Evolutionary conservation across 1,284 basidiomycete genomes (phyloP).

Genomic region (Marasmius sp.): DNA sequence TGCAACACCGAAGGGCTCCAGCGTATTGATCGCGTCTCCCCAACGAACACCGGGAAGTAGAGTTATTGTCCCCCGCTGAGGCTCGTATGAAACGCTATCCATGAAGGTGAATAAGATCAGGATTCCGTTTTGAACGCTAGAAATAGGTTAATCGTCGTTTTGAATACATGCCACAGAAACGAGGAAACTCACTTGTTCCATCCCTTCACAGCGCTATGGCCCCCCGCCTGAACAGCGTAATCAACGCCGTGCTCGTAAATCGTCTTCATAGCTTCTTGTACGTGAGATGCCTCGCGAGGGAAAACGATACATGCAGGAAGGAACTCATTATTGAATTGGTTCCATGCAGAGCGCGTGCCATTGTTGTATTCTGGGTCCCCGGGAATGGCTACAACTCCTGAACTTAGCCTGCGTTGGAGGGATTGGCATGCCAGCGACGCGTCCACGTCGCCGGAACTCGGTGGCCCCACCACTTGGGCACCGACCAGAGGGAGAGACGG

Average conservation of each 20-base stretch:
- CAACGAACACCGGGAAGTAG: slow-evolving; percentile 37
- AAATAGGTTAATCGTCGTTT: background rate
- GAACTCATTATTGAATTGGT: slow-evolving; percentile 29
- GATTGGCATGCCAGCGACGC: background rate
- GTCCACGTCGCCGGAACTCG: background rate
- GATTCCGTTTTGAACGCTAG: slow-evolving; percentile 33
- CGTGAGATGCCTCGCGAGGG: slow-evolving; percentile 25
- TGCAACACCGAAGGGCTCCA: slow-evolving; percentile 35
- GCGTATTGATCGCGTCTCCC: slow-evolving; percentile 32
- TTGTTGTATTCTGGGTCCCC: background rate
- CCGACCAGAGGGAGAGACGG: no score
- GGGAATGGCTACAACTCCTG: background rate
- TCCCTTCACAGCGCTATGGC: slow-evolving; percentile 37
- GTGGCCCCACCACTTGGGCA: background rate
- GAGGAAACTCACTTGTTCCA: slow-evolving; percentile 37
- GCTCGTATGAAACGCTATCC: slow-evolving; percentile 33
- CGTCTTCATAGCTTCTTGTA: slow-evolving; percentile 32
- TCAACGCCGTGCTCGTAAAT: slow-evolving; percentile 30
- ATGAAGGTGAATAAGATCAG: slow-evolving; percentile 37
- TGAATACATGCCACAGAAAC: background rate
- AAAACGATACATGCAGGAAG: slow-evolving; percentile 34
- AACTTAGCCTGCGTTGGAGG: background rate
- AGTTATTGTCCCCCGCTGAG: slow-evolving; percentile 30
- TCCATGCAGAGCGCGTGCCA: slow-evolving; percentile 23
- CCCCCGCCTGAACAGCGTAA: slow-evolving; percentile 39